Evolutionary conservation across 805 yeast species (phyloP).

Genomic region (Barnettozyma wickerhamii): DNA sequence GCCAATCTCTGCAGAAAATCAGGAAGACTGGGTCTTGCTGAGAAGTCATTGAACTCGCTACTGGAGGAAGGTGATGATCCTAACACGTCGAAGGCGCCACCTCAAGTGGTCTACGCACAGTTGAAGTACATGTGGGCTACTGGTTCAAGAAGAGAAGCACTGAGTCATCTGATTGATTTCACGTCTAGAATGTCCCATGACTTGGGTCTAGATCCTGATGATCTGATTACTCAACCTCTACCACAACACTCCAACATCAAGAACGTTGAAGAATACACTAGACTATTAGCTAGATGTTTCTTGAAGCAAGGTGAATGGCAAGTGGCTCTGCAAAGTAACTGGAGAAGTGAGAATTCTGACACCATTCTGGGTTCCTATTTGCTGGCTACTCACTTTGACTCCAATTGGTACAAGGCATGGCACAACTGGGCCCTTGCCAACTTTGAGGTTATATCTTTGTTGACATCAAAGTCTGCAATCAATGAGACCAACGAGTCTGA

Average conservation of each 20-base stretch:
- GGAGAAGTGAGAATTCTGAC: constrained; percentile 77
- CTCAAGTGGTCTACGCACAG: constrained; percentile 96
- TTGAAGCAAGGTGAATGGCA: constrained; percentile 99
- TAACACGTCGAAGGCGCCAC: constrained; percentile 77
- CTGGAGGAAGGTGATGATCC: constrained; percentile 63
- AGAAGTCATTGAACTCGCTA: constrained; percentile 77
- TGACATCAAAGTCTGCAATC: constrained; percentile 32
- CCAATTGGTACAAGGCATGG: constrained; percentile 97
- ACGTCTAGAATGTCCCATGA: constrained; percentile 89
- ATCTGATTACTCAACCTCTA: constrained; percentile 78
- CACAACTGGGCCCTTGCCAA: constrained; percentile 99
- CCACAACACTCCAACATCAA: constrained; percentile 58
- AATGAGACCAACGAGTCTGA: constrained; percentile 27
- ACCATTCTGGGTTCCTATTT: constrained; percentile 88
- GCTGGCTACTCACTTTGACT: constrained; percentile 91
- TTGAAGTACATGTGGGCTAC: constrained; percentile 96
- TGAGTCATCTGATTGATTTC: constrained; percentile 80
- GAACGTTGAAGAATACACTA: constrained; percentile 79
- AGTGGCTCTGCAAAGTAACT: constrained; percentile 68
- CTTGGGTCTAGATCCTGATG: constrained; percentile 80
- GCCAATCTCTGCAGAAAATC: constrained; percentile 95
- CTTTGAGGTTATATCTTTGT: constrained; percentile 83
- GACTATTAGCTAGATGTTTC: constrained; percentile 86
- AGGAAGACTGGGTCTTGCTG: constrained; percentile 88
- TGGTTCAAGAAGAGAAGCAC: constrained; percentile 83